These are phyloP conservation scores for Bruguiera hainesii DNA, from an alignment of 441 rosid genomes.

Conservation along the genomic window DNA sequence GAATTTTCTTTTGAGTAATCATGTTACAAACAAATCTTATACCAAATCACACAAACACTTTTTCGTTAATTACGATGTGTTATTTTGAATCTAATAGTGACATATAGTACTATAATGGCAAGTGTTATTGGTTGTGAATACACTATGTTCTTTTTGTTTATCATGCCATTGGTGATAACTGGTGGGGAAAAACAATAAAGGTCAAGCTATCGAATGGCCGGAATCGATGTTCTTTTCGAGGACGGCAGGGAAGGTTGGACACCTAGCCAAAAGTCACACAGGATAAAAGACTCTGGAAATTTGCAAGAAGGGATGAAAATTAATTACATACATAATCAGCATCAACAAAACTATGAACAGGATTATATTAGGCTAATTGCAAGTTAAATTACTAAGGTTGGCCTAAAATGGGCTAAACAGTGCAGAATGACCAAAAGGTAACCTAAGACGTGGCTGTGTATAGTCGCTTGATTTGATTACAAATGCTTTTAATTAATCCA, in stretches of 20 bases:
- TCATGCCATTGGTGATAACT: too few relatives aligned
- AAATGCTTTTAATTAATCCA: constrained; percentile 10
- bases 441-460: constrained; percentile 21
- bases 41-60: too few relatives aligned
- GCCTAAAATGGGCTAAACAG: background rate
- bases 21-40: too few relatives aligned
- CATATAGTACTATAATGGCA: too few relatives aligned
- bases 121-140: too few relatives aligned
- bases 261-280: constrained; percentile 2
- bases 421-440: constrained; percentile 7
- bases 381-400: too few relatives aligned
- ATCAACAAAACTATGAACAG: too few relatives aligned
- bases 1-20: too few relatives aligned
- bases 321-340: background rate
- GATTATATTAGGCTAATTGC: too few relatives aligned
- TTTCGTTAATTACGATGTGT: too few relatives aligned
- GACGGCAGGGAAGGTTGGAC: background rate
- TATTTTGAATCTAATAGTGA: too few relatives aligned
- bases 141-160: too few relatives aligned
- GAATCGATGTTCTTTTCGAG: background rate
- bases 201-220: constrained; percentile 11
- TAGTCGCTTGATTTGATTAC: constrained; percentile 12
- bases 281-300: constrained; percentile 22
- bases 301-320: background rate
- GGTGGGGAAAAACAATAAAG: background rate